A percentile compares a stretch with the other conserved stretches of the same genome.
phyloP scores from a whole-genome alignment of 2,329 filamentous ascomycete species.

The Alternaria hordeiaustralica region DNA sequence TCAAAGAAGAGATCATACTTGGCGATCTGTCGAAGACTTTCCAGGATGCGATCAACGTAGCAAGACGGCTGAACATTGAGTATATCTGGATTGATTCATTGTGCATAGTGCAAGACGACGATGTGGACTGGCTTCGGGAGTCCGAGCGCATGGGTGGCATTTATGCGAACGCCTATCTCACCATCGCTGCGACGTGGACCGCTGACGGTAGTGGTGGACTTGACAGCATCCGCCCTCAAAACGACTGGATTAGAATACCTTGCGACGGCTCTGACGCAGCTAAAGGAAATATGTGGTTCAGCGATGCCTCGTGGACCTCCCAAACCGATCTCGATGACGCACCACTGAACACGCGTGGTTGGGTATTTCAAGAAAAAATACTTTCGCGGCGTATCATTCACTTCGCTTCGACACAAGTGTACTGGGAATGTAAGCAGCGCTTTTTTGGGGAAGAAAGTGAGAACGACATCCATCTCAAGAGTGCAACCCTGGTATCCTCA shows the following conservation, averaged over 20 bases:
- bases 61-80: not conserved
- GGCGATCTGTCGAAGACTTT: not conserved
- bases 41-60: fast-evolving
- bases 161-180: not conserved
- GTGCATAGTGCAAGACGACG: not conserved
- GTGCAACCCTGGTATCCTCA: no score
- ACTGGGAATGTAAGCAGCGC: not conserved
- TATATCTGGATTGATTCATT: not conserved
- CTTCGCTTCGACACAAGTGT: not conserved
- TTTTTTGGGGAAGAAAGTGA: not conserved
- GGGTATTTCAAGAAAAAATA: not conserved
- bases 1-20: not conserved
- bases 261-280: fast-evolving
- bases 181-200: not conserved
- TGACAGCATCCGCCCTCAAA: fast-evolving
- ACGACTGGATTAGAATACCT: fast-evolving
- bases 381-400: not conserved
- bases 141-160: not conserved
- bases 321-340: fast-evolving
- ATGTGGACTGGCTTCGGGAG: not conserved
- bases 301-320: fast-evolving
- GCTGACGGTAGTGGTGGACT: not conserved
- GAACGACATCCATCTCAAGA: fast-evolving
- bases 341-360: not conserved
- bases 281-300: not conserved